phyloP scores from a whole-genome alignment of 495 filamentous ascomycete species.

The Hypomontagnella submonticulosa region DNA sequence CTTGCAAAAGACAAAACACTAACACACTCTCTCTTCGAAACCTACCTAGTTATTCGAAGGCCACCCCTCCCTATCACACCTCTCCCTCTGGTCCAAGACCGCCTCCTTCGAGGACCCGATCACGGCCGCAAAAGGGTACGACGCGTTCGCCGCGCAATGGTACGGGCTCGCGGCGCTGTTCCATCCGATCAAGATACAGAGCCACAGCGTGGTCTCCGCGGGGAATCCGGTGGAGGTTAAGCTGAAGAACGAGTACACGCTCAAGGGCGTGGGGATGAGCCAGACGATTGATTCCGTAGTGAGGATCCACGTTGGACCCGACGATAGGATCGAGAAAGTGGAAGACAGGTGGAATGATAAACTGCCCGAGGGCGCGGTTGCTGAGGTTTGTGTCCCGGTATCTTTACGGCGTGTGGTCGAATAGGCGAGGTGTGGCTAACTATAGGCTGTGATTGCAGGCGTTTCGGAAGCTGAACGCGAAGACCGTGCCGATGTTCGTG shows the following conservation, averaged over 20 bases:
- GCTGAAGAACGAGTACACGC: conserved; percentile 61
- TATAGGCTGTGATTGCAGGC: conserved; percentile 48
- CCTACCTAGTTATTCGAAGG: conserved; percentile 64
- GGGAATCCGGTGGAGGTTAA: conserved; percentile 67
- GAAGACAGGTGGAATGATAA: conserved; percentile 69
- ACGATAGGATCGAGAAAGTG: conserved; percentile 62
- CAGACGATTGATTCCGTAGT: conserved; percentile 63
- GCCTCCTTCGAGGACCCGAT: conserved; percentile 63
- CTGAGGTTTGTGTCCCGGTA: conserved; percentile 56
- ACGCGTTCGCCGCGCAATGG: conserved; percentile 65
- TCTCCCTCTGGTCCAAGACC: conserved; percentile 61
- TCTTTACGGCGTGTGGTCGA: neutral
- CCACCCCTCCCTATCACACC: conserved; percentile 64
- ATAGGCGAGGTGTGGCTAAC: too few relatives aligned
- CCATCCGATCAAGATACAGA: conserved; percentile 53
- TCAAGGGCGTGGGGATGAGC: conserved; percentile 64
- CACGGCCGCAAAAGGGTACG: conserved; percentile 62
- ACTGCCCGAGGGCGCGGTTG: conserved; percentile 59
- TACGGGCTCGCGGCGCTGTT: conserved; percentile 48
- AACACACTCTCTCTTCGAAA: neutral
- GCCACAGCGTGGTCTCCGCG: conserved; percentile 59
- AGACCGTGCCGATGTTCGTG: conserved; percentile 65
- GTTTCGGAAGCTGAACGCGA: conserved; percentile 66
- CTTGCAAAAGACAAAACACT: too few relatives aligned
- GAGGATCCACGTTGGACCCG: conserved; percentile 55